Conservation (phyloP, 2,329 filamentous ascomycete species). For the Karstenula rhodostoma region DNA sequence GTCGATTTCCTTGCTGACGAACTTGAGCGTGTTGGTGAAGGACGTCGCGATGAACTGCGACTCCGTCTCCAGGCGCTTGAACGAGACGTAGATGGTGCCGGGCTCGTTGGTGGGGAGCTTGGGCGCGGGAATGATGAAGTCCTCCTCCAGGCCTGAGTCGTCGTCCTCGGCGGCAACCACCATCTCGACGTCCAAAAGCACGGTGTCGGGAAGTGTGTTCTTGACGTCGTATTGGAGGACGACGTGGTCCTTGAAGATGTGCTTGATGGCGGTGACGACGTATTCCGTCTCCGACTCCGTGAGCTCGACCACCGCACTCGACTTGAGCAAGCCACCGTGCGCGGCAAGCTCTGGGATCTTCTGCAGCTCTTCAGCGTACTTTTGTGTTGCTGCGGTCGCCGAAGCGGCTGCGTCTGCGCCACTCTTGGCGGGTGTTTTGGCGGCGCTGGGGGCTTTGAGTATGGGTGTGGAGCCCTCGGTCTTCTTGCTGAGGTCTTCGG, state of each 20-base stretch:
- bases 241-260: constrained; percentile 96
- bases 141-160: constrained; percentile 73
- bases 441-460: constrained; percentile 88
- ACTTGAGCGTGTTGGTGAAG: constrained; percentile 94
- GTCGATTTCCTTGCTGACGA: constrained; percentile 98
- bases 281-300: constrained; percentile 98
- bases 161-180: constrained; percentile 87
- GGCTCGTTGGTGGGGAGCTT: constrained; percentile 85
- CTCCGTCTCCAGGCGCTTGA: constrained; percentile 82
- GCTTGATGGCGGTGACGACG: constrained; percentile 91
- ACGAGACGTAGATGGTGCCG: constrained; percentile 93
- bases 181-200: constrained; percentile 59
- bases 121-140: constrained; percentile 91
- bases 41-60: constrained; percentile 78
- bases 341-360: constrained; percentile 89
- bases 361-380: constrained; percentile 86
- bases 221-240: constrained; percentile 97
- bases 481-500: constrained; percentile 96
- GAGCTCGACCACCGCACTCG: constrained; percentile 82
- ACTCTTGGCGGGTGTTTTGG: constrained; percentile 73
- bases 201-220: constrained; percentile 90
- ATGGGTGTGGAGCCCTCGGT: constrained; percentile 91
- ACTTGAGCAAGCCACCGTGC: constrained; percentile 92
- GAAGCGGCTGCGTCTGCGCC: constrained; percentile 79
- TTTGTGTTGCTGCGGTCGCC: constrained; percentile 81